A percentile compares a stretch with the other conserved stretches of the same genome.
Evolutionary conservation across 441 rosid species (phyloP).

Genomic region (Jatropha podagrica): DNA sequence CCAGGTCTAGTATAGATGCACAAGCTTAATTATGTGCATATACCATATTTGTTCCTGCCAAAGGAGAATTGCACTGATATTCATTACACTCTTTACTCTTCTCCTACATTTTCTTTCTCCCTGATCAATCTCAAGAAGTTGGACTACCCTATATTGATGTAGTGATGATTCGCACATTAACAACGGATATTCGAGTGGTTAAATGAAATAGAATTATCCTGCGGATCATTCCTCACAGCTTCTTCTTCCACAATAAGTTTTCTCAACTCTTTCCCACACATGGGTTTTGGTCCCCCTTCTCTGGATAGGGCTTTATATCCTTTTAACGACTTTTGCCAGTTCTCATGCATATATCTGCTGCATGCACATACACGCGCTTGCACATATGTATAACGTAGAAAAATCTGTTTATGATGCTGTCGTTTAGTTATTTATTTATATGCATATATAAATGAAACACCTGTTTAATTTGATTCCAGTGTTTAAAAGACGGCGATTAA

Average conservation of each 20-base stretch:
- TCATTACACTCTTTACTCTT: conserved; percentile 16
- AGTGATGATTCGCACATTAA: conserved; percentile 33
- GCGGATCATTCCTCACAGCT: conserved; percentile 28
- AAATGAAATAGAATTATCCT: conserved; percentile 28
- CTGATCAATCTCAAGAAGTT: neutral
- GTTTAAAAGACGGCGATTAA: neutral
- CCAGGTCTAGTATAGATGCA: neutral
- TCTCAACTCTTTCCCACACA: conserved; percentile 13
- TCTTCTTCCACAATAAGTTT: conserved; percentile 15
- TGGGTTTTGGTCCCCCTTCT: conserved; percentile 30
- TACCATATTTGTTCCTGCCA: conserved; percentile 35
- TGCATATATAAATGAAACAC: neutral
- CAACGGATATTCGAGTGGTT: conserved; percentile 27
- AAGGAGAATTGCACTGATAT: conserved; percentile 57
- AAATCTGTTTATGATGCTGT: neutral
- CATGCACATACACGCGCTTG: neutral
- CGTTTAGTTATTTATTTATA: neutral
- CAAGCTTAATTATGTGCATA: neutral
- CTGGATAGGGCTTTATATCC: conserved; percentile 9
- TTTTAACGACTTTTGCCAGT: conserved; percentile 5
- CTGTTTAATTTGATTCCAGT: conserved; percentile 8
- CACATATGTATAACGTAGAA: neutral
- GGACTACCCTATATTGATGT: conserved; percentile 20
- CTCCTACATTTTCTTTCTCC: neutral
- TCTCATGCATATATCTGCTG: conserved; percentile 14